A percentile compares a stretch with the other conserved stretches of the same genome.
phyloP scores from a whole-genome alignment of 352 stramenopile species.

The Phytophthora rubi region DNA sequence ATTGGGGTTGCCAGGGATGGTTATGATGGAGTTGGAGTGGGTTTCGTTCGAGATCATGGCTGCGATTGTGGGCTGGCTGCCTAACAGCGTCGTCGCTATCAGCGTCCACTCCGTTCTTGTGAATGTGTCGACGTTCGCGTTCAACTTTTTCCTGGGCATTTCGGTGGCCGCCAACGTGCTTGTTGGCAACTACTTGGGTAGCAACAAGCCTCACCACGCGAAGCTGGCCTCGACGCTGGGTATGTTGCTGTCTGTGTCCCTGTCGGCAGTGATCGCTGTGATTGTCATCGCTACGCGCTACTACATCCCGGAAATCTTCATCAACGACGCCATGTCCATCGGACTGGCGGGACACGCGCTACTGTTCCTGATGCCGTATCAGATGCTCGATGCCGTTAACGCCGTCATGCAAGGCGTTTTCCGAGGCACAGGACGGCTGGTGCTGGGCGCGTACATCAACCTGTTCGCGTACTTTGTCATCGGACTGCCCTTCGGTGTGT shows the following conservation, averaged over 20 bases:
- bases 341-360: constrained; percentile 53
- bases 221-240: constrained; percentile 79
- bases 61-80: constrained; percentile 62
- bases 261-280: constrained; percentile 49
- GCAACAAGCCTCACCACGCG: constrained; percentile 83
- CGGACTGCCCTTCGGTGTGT: constrained; percentile 65
- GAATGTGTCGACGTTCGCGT: constrained; percentile 68
- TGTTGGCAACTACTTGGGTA: constrained; percentile 81
- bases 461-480: constrained; percentile 74
- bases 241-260: constrained; percentile 57
- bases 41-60: constrained; percentile 86
- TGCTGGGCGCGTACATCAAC: constrained; percentile 66
- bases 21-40: constrained; percentile 84
- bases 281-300: constrained; percentile 53
- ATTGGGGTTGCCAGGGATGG: constrained; percentile 72
- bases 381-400: constrained; percentile 76
- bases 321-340: constrained; percentile 71
- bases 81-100: constrained; percentile 68
- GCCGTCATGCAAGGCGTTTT: constrained; percentile 80
- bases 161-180: constrained; percentile 82
- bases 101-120: constrained; percentile 79
- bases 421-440: constrained; percentile 65
- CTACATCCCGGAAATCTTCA: constrained; percentile 66
- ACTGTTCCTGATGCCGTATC: constrained; percentile 70
- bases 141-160: constrained; percentile 85